Base-by-base conservation (phyloP, 352 stramenopile species). In the Phytopythium aichiense region DNA sequence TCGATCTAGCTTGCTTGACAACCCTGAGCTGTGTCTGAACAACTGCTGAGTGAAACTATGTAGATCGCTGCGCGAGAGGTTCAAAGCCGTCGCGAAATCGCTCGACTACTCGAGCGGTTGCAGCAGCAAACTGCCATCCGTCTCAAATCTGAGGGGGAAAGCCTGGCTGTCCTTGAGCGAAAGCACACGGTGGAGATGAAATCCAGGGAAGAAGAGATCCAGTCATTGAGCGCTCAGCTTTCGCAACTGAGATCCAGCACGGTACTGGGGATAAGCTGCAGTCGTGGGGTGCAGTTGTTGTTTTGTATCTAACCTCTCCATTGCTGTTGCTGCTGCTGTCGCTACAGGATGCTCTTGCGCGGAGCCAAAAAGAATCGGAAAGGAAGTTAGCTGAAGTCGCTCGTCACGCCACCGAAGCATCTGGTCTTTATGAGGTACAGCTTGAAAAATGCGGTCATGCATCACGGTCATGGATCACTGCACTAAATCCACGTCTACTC, bases 31-130 rank as follows among this genome's bases (percentile, higher is more conserved):
- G 6, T 57, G 13, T 8, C 20, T 40, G 22, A 56, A 40, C 18
- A 8, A 35, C 15, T 55, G 15, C 8, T 25, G 31, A 16, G 18
- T 50, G 25, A 31, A 31, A 31, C 30, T 65, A 37, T 23, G 22
- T 56, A 91, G 79, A 72, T 89, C 31, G 65, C 68, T 60, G 73
- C 81, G 50, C 72, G 75, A n/a, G 85, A 94, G 66, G 42, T 75
- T 1, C 83, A 92, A 58, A 76, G 77, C 38, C 68, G 85, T 11
- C 78, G 81, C 46, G 83, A 94, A 57, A 87, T 94, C 52, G 74
- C 77, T 43, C 73, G 83, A 7, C 69, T 94, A 11, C 63, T 91
- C 2, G 85, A 90, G 43, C 68, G 68, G 18, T 67, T 90, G 35
- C 73, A 67, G 16, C 65, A 77, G 7, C 67, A 89, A 60, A 75